Evolutionary conservation across 169 alveolate species (phyloP).

Genomic region (Theileria parva): DNA sequence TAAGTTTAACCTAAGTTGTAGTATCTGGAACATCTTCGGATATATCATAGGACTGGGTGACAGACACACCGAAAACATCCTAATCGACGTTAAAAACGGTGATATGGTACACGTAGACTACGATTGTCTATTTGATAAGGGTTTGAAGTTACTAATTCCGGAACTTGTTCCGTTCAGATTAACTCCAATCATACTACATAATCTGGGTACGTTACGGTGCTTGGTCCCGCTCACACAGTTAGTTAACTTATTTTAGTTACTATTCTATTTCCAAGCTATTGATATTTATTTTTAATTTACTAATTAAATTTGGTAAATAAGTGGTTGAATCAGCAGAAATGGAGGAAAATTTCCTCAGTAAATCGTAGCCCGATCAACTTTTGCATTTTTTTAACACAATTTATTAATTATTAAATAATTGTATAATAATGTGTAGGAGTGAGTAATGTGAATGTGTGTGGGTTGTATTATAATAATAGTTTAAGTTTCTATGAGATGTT

Average conservation of each 20-base stretch:
- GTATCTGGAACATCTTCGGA: constrained; percentile 96
- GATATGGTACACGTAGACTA: constrained; percentile 95
- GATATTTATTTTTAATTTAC: neutral
- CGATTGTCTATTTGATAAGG: constrained; percentile 97
- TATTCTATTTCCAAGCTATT: constrained; percentile 53
- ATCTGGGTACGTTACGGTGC: constrained; percentile 80
- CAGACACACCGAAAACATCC: constrained; percentile 95
- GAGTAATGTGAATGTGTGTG: constrained; percentile 48
- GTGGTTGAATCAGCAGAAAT: no score
- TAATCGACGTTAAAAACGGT: constrained; percentile 89
- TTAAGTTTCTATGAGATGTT: constrained; percentile 58
- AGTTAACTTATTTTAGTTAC: no score
- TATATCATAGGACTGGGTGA: constrained; percentile 97
- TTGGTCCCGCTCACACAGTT: neutral
- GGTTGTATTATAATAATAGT: constrained; percentile 59
- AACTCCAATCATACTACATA: constrained; percentile 93
- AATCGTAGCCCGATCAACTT: no score
- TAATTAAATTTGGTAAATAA: neutral
- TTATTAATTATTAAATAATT: no score
- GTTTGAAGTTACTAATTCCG: constrained; percentile 92
- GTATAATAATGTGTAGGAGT: constrained; percentile 16
- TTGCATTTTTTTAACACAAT: no score
- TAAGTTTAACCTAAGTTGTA: constrained; percentile 66
- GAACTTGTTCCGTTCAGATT: constrained; percentile 97
- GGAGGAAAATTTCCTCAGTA: no score